A percentile compares a stretch with the other conserved stretches of the same genome.
These are phyloP conservation scores for Neoscytalidium dimidiatum DNA, from an alignment of 2,329 filamentous ascomycete species.

Conservation along the genomic window DNA sequence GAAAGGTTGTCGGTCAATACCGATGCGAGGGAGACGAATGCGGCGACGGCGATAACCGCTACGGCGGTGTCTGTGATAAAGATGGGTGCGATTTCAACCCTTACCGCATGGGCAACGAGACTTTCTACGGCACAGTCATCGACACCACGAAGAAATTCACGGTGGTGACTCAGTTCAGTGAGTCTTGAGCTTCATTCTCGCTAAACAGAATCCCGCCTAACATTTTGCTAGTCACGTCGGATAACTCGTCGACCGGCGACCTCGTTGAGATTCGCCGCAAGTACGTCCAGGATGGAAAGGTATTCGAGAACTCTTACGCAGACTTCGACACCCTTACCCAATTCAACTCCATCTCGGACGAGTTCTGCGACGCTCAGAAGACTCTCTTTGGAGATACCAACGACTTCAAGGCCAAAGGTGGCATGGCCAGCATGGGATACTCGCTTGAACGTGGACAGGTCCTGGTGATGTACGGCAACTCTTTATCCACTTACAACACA, in stretches of 20 bases:
- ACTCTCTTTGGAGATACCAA: slow-evolving; percentile 56
- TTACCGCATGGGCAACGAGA: slow-evolving; percentile 65
- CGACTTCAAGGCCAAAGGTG: slow-evolving; percentile 58
- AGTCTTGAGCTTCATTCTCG: slow-evolving; percentile 23
- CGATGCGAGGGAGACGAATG: slow-evolving; percentile 53
- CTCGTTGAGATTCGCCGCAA: slow-evolving; percentile 51
- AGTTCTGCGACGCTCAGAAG: slow-evolving; percentile 61
- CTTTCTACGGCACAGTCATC: slow-evolving; percentile 61
- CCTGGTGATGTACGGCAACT: slow-evolving; percentile 41
- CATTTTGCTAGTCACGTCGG: background rate
- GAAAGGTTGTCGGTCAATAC: slow-evolving; percentile 45
- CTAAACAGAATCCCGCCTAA: slow-evolving; percentile 19
- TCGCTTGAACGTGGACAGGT: slow-evolving; percentile 63
- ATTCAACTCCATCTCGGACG: slow-evolving; percentile 56
- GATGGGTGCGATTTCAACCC: slow-evolving; percentile 65
- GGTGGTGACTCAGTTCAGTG: slow-evolving; percentile 55
- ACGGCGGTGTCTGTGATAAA: slow-evolving; percentile 65
- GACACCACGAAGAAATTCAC: slow-evolving; percentile 48
- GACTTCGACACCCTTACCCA: slow-evolving; percentile 48
- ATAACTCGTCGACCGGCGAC: slow-evolving; percentile 27
- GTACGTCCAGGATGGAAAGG: slow-evolving; percentile 53
- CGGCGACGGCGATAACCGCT: slow-evolving; percentile 52
- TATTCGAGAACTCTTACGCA: slow-evolving; percentile 48
- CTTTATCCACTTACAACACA: background rate
- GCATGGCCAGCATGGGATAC: slow-evolving; percentile 56